phyloP scores from a whole-genome alignment of 352 stramenopile species.

The Pythium chondricola region DNA sequence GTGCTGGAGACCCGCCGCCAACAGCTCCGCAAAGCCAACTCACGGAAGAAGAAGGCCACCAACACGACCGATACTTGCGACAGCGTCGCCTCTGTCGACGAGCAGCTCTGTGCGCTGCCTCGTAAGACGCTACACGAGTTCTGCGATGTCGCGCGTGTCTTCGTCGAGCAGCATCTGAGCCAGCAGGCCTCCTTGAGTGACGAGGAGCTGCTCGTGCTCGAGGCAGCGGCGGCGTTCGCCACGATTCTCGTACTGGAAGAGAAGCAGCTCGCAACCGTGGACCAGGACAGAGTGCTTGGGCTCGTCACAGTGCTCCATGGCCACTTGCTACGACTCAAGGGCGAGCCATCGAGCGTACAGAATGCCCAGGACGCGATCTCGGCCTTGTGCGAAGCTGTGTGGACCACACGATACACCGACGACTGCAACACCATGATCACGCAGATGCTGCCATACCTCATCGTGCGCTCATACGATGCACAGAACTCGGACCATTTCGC shows the following conservation, averaged over 20 bases:
- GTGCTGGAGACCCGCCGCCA: constrained; percentile 20
- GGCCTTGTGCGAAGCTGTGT: constrained; percentile 67
- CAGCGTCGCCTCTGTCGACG: constrained; percentile 24
- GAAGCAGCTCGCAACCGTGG: constrained; percentile 35
- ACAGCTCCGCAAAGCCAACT: constrained; percentile 19
- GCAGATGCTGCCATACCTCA: constrained; percentile 78
- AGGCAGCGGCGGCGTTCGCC: constrained; percentile 48
- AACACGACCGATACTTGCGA: background rate
- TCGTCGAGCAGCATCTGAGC: constrained; percentile 12
- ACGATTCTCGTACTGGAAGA: constrained; percentile 45
- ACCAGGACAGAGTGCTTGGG: constrained; percentile 49
- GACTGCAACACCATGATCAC: constrained; percentile 66
- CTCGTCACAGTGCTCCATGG: constrained; percentile 64
- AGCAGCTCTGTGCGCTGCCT: constrained; percentile 52
- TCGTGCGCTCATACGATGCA: constrained; percentile 73
- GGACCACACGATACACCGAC: constrained; percentile 55
- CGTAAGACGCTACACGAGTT: constrained; percentile 38
- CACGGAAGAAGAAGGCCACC: constrained; percentile 11
- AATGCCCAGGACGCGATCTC: constrained; percentile 64
- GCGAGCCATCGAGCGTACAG: constrained; percentile 31
- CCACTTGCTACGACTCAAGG: constrained; percentile 45
- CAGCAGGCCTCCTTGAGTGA: constrained; percentile 7
- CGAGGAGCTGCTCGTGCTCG: constrained; percentile 28
- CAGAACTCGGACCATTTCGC: constrained; percentile 41
- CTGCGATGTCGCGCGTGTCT: constrained; percentile 35